Percentiles rank a stretch among this genome's conserved stretches.
Evolutionary conservation across 768 basidiomycete genomes (phyloP).

Genomic region (Melanogaster broomeanus): DNA sequence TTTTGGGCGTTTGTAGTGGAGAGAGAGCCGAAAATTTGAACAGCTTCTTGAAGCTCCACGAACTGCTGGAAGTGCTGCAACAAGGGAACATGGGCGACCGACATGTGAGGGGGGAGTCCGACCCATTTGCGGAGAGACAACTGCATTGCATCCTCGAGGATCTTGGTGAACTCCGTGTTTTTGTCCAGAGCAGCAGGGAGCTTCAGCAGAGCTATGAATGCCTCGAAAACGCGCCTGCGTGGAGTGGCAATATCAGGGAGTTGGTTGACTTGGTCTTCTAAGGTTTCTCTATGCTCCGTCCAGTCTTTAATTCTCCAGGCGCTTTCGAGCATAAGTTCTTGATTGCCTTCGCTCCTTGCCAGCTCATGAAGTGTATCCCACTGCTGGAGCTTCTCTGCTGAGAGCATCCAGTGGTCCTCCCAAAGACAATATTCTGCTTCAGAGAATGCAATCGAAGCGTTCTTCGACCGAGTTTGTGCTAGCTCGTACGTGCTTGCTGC

Average conservation of each 20-base stretch:
- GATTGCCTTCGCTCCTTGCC: constrained; percentile 84
- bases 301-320: constrained; percentile 96
- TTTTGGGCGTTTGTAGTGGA: constrained; percentile 85
- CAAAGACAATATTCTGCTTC: constrained; percentile 96
- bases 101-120: constrained; percentile 80
- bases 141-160: constrained; percentile 96
- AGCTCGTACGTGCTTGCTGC: constrained; percentile 86
- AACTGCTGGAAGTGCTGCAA: constrained; percentile 99
- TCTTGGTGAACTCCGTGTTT: constrained; percentile 83
- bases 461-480: constrained; percentile 83
- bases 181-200: constrained; percentile 79
- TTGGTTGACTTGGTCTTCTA: constrained; percentile 80
- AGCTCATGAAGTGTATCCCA: constrained; percentile 96
- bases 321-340: constrained; percentile 91
- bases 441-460: constrained; percentile 82
- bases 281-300: constrained; percentile 72
- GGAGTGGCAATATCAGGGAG: constrained; percentile 90
- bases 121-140: constrained; percentile 96
- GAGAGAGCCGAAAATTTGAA: constrained; percentile 90
- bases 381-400: constrained; percentile 94
- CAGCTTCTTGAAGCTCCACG: constrained; percentile 95
- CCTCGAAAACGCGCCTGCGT: constrained; percentile 96
- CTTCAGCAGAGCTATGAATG: constrained; percentile 88
- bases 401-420: constrained; percentile 99
- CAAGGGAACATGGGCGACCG: constrained; percentile 90